Evolutionary conservation across 2,329 filamentous ascomycete genomes (phyloP).

Genomic region (Neobulgaria alba): DNA sequence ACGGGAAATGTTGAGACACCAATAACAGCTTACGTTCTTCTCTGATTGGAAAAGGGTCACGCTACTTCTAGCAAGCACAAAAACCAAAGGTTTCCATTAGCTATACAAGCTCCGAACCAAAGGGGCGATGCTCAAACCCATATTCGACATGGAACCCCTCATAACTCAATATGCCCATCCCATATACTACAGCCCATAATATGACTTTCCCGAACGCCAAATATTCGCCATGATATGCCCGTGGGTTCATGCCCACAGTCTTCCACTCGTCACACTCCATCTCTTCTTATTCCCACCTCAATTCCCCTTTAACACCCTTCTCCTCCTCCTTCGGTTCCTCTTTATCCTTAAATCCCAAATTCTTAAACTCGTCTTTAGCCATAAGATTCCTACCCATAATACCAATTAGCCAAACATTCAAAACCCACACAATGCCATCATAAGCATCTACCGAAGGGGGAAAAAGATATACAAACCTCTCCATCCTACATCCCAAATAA

Average conservation of each 20-base stretch:
- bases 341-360: conserved; percentile 63
- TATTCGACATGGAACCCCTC: no score
- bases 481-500: conserved; percentile 90
- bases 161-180: no score
- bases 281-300: conserved; percentile 23
- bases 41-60: no score
- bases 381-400: conserved; percentile 68
- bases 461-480: conserved; percentile 54
- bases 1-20: no score
- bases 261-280: no score
- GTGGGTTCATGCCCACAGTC: background rate
- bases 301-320: conserved; percentile 20
- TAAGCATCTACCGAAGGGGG: background rate
- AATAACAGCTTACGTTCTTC: no score
- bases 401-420: conserved; percentile 2
- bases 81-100: no score
- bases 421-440: background rate
- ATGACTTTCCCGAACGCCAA: conserved; percentile 1
- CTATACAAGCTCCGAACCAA: no score
- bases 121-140: no score
- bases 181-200: no score
- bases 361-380: conserved; percentile 91
- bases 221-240: background rate
- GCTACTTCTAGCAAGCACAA: no score
- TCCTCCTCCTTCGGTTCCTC: conserved; percentile 15